Evolutionary conservation across 805 yeast species (phyloP).

Genomic region (Saccharomycopsis lassenensis): DNA sequence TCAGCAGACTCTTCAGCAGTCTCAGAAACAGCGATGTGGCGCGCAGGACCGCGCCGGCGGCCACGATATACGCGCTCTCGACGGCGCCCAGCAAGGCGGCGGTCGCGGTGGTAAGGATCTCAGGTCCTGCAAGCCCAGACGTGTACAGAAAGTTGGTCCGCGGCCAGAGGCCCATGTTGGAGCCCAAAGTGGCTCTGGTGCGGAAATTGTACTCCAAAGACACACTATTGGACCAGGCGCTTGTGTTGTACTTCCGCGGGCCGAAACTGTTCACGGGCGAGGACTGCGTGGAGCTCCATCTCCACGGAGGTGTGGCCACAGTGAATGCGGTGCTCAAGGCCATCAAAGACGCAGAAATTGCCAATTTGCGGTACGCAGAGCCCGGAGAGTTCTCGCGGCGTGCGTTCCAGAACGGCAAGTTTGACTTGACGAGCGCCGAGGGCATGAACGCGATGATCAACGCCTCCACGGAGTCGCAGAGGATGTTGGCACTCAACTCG

Average conservation of each 20-base stretch:
- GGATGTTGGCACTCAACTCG: conserved; percentile 62
- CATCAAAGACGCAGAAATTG: conserved; percentile 34
- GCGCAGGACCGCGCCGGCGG: too few relatives aligned
- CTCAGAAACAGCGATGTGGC: too few relatives aligned
- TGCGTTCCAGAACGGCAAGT: conserved; percentile 73
- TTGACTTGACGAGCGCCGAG: conserved; percentile 84
- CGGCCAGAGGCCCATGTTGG: conserved; percentile 27
- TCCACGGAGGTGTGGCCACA: conserved; percentile 91
- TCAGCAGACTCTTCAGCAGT: too few relatives aligned
- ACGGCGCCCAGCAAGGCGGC: conserved; percentile 79
- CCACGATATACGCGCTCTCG: conserved; percentile 86
- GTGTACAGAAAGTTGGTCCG: conserved; percentile 39
- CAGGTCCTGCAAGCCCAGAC: conserved; percentile 53
- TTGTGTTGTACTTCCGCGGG: conserved; percentile 53
- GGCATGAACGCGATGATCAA: conserved; percentile 82
- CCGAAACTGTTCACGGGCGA: conserved; percentile 91
- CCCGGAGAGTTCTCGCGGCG: conserved; percentile 87
- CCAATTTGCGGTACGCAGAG: conserved; percentile 65
- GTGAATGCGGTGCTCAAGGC: conserved; percentile 56
- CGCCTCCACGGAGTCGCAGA: conserved; percentile 87
- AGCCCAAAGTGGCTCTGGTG: conserved; percentile 45
- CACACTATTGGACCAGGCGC: conserved; percentile 61
- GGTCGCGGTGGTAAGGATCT: conserved; percentile 70
- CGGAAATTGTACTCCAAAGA: conserved; percentile 39
- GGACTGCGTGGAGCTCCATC: conserved; percentile 77